phyloP scores from a whole-genome alignment of 2,329 filamentous ascomycete genomes.

The Trichoderma gracile region DNA sequence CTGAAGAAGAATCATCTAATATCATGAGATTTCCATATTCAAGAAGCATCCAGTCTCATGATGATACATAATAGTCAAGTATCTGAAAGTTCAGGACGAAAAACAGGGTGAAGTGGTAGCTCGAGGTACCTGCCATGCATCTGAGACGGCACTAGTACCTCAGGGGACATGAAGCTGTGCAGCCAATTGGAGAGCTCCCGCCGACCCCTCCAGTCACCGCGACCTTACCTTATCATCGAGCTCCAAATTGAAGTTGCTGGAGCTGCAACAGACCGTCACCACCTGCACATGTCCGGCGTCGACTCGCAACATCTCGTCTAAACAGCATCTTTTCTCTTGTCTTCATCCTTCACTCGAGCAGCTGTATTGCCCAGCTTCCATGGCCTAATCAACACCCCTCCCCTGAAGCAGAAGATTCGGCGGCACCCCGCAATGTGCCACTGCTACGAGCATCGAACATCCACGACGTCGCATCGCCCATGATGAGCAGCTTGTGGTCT shows the following conservation, averaged over 20 bases:
- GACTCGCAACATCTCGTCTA: constrained; percentile 3
- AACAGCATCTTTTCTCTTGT: background rate
- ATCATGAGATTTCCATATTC: no score
- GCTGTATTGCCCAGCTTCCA: background rate
- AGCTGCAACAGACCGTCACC: constrained; percentile 15
- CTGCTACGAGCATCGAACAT: constrained; percentile 25
- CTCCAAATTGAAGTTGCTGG: background rate
- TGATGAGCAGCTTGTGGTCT: constrained; percentile 50
- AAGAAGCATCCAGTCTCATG: no score
- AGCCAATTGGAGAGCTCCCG: constrained; percentile 21
- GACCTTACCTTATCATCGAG: background rate
- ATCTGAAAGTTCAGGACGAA: no score
- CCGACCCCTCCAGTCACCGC: constrained; percentile 12
- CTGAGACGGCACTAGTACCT: background rate
- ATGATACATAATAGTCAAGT: no score
- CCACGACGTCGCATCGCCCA: constrained; percentile 29
- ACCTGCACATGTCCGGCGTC: constrained; percentile 10
- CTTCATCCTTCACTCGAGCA: background rate
- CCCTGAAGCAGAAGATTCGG: constrained; percentile 10
- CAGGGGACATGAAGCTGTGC: background rate
- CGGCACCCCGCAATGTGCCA: constrained; percentile 28
- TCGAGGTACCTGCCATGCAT: background rate
- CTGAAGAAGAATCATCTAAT: no score
- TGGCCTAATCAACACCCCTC: constrained; percentile 5
- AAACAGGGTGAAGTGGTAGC: no score